These are phyloP conservation scores for Pichia ethanolica DNA, from an alignment of 805 yeast genomes.

Conservation along the genomic window DNA sequence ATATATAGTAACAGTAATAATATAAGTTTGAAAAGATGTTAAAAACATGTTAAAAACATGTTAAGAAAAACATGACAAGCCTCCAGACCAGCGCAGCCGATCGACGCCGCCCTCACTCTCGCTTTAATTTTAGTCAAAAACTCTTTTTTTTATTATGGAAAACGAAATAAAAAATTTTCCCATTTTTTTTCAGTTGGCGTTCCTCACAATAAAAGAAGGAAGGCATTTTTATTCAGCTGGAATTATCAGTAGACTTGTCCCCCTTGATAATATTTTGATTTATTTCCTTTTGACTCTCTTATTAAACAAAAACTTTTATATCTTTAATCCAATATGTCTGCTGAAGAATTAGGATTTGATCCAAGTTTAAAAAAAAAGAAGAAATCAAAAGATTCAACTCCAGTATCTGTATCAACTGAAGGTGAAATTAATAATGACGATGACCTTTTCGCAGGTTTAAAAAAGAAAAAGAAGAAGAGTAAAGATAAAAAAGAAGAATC, in stretches of 20 bases:
- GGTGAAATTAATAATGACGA: constrained; percentile 31
- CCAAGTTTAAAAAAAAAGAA: constrained; percentile 72
- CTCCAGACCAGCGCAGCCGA: neutral
- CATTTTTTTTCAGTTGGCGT: too few relatives aligned
- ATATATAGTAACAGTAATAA: neutral
- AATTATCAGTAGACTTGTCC: too few relatives aligned
- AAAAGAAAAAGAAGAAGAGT: constrained; percentile 63
- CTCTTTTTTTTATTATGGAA: too few relatives aligned
- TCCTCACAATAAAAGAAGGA: too few relatives aligned
- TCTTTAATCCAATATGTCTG: constrained; percentile 8
- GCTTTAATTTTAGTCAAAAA: neutral
- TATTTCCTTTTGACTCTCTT: too few relatives aligned
- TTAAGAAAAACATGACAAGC: too few relatives aligned
- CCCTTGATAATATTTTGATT: too few relatives aligned
- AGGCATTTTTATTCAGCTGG: too few relatives aligned
- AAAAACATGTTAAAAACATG: too few relatives aligned
- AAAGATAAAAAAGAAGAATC: constrained; percentile 2
- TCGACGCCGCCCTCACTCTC: neutral
- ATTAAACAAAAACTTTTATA: too few relatives aligned
- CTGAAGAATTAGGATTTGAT: constrained; percentile 57
- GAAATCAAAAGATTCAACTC: constrained; percentile 34
- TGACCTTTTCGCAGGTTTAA: constrained; percentile 71
- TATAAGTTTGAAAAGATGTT: too few relatives aligned
- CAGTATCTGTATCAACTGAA: constrained; percentile 29
- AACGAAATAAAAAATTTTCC: too few relatives aligned